Base-by-base conservation (phyloP, 148 eudicot genomes). In the Vaccinium vitisidaea region DNA sequence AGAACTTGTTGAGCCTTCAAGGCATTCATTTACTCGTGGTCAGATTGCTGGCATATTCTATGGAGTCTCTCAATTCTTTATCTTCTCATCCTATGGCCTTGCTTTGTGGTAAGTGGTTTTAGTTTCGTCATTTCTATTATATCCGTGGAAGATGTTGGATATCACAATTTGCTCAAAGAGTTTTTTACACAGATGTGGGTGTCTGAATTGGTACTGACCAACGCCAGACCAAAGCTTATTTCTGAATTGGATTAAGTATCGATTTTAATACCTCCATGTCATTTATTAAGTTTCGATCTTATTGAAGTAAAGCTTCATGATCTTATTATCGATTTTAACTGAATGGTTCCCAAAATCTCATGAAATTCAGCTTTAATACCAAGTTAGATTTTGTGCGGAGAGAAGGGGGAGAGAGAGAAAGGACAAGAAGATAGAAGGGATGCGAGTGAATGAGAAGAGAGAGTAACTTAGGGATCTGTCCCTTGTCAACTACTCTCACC, bases 21-120 rank as follows among this genome's bases (percentile, higher is more conserved):
- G 86, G 84, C 92, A 89, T 36, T 95, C 99, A n/a, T 97, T 97
- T 86, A 90, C 88, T 32, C 96, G 98, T 75, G 99, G 98, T 81
- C 99, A 97, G 87, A 92, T 92, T 87, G 99, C 99, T 70, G 99
- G 98, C 75, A 89, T 97, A 77, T 91, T 93, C 78, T 97, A 93
- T 83, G 99, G 99, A 50, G 89, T 97, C 86, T 89, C 98, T 36
- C 99, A 97, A 79, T 97, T 97, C 90, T 97, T 97, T 93, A 95
- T 97, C 89, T 97, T 97, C 85, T 94, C 99, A 55, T 93, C 94
- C 80, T 97, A 97, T 48, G 99, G 93, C 88, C 98, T 97, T 75
- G 98, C 99, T 80, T 88, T 97, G 82, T 97, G 99, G 99, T 96
- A 95, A 23, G 83, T 52, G 21, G 70, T 77, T 77, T 27, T 52